Percentiles rank a stretch among this genome's conserved stretches.
Conservation (phyloP, 2,329 filamentous ascomycete genomes). For the Verticillium albo-atrum region DNA sequence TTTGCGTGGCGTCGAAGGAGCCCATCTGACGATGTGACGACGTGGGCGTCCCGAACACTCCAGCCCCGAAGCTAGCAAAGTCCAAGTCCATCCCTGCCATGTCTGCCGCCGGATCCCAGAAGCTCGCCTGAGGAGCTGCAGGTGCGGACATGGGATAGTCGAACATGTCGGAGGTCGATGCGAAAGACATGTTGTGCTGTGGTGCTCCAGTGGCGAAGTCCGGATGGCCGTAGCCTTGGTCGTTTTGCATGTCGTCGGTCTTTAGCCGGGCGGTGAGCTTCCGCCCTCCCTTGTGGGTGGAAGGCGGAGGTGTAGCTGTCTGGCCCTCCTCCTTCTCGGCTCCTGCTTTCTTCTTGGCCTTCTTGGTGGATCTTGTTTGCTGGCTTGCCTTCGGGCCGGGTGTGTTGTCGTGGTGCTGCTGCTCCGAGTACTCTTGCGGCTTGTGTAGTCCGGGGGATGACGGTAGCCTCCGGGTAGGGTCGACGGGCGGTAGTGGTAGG, state of each 20-base stretch:
- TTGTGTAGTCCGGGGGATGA: slow-evolving; percentile 48
- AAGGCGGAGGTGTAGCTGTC: slow-evolving; percentile 57
- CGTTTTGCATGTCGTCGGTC: slow-evolving; percentile 51
- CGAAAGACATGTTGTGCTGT: slow-evolving; percentile 44
- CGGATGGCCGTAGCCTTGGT: slow-evolving; percentile 46
- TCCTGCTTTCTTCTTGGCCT: slow-evolving; percentile 36
- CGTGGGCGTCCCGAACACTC: slow-evolving; percentile 37
- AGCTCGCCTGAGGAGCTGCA: slow-evolving; percentile 43
- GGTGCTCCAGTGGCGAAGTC: slow-evolving; percentile 47
- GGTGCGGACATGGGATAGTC: slow-evolving; percentile 57
- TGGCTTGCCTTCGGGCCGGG: slow-evolving; percentile 11
- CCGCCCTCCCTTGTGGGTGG: slow-evolving; percentile 49
- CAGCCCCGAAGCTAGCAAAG: slow-evolving; percentile 39
- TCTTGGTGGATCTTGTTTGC: slow-evolving; percentile 35
- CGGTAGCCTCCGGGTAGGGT: slow-evolving; percentile 51
- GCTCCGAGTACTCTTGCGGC: slow-evolving; percentile 22
- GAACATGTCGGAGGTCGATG: slow-evolving; percentile 51
- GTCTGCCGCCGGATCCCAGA: slow-evolving; percentile 51
- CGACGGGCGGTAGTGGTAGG: slow-evolving; percentile 54
- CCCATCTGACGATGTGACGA: slow-evolving; percentile 39
- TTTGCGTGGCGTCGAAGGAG: slow-evolving; percentile 50
- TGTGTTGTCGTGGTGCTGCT: slow-evolving; percentile 25
- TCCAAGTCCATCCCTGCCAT: slow-evolving; percentile 58
- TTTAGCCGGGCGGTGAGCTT: slow-evolving; percentile 48
- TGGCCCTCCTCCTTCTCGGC: slow-evolving; percentile 37